Percentiles rank a stretch among this genome's conserved stretches.
Evolutionary conservation across 2,329 filamentous ascomycete species (phyloP).

Genomic region (Fusarium torulosum): DNA sequence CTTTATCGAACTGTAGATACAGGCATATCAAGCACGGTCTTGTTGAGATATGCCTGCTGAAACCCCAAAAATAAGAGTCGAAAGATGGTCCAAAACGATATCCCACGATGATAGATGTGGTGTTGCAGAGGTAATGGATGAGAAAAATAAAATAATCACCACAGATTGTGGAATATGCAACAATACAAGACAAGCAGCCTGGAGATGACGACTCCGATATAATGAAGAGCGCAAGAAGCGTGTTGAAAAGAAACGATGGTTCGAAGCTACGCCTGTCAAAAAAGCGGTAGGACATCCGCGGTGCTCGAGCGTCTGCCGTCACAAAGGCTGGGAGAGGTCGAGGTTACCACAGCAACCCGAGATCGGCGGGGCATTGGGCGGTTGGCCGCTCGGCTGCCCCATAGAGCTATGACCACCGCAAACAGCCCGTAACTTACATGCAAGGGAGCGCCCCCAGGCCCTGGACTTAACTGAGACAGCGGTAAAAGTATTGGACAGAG

Average conservation of each 20-base stretch:
- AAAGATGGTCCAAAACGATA: conserved; percentile 14
- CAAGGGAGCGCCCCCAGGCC: conserved; percentile 9
- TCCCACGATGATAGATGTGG: conserved; percentile 12
- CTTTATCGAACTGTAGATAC: conserved; percentile 34
- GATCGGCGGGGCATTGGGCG: conserved; percentile 28
- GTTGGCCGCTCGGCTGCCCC: conserved; percentile 28
- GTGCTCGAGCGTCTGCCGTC: conserved; percentile 34
- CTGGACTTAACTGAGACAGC: conserved; percentile 22
- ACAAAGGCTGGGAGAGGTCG: conserved; percentile 21
- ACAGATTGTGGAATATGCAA: conserved; percentile 16
- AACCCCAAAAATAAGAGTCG: conserved; percentile 28
- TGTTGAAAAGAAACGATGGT: conserved; percentile 30
- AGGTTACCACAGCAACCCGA: conserved; percentile 28
- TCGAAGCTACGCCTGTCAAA: conserved; percentile 43
- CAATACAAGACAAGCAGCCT: conserved; percentile 30
- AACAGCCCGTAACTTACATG: not conserved
- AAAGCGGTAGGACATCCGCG: conserved; percentile 42
- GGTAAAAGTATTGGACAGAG: conserved; percentile 14
- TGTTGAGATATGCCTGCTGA: conserved; percentile 27
- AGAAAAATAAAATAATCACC: conserved; percentile 24
- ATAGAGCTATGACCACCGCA: conserved; percentile 20
- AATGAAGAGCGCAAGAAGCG: conserved; percentile 32
- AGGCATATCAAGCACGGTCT: conserved; percentile 43
- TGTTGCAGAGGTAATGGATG: conserved; percentile 13
- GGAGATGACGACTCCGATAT: conserved; percentile 18